Evolutionary conservation across 129 eudicot species (phyloP).

Genomic region (Escallonia herrerae): DNA sequence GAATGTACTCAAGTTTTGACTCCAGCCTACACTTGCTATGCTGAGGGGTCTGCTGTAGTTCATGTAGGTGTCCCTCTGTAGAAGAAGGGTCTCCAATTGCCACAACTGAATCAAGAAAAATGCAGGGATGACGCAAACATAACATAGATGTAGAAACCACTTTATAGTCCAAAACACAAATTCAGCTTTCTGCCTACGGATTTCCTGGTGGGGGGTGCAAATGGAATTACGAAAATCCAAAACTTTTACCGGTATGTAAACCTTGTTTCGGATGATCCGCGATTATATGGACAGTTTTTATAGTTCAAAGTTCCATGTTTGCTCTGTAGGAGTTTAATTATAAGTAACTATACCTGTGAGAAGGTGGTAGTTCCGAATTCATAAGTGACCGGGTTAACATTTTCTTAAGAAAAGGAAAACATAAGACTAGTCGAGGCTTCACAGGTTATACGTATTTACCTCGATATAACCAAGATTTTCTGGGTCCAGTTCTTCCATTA

Average conservation of each 20-base stretch:
- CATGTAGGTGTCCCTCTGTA: constrained; percentile 79
- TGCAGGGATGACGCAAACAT: too few relatives aligned
- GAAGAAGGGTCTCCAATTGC: constrained; percentile 92
- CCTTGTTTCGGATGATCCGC: too few relatives aligned
- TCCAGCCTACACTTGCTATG: constrained; percentile 70
- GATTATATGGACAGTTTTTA: too few relatives aligned
- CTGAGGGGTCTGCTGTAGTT: constrained; percentile 84
- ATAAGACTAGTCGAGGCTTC: neutral
- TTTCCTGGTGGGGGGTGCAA: too few relatives aligned
- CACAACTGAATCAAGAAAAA: constrained; percentile 56
- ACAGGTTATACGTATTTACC: constrained; percentile 35
- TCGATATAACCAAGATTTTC: constrained; percentile 86
- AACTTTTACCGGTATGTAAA: too few relatives aligned
- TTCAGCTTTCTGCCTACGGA: too few relatives aligned
- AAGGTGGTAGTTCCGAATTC: neutral
- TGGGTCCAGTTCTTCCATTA: constrained; percentile 98
- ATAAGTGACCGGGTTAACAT: neutral
- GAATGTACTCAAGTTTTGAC: constrained; percentile 52
- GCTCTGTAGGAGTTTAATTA: too few relatives aligned
- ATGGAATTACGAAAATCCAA: too few relatives aligned
- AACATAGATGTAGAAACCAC: too few relatives aligned
- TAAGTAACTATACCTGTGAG: too few relatives aligned
- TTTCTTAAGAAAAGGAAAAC: constrained; percentile 1
- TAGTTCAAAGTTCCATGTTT: too few relatives aligned
- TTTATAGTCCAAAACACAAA: too few relatives aligned